Percentiles rank a stretch among this genome's conserved stretches.
These are phyloP conservation scores for Curvularia lunata DNA, from an alignment of 2,329 filamentous ascomycete genomes.

Conservation along the genomic window DNA sequence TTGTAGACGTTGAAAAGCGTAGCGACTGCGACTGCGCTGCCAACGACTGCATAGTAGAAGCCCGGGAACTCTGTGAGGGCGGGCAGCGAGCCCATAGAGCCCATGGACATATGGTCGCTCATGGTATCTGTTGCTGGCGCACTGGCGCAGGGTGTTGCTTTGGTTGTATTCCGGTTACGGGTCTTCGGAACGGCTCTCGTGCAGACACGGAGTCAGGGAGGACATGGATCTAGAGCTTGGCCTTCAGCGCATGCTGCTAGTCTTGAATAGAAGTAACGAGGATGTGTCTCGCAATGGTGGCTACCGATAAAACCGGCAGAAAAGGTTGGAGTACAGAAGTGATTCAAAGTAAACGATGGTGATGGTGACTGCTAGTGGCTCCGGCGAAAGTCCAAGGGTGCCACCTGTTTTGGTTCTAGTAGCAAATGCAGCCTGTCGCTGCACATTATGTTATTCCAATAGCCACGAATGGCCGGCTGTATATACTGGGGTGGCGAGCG, in stretches of 20 bases:
- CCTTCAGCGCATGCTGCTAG: slow-evolving; percentile 14
- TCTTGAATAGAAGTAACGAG: background rate
- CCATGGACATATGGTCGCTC: slow-evolving; percentile 40
- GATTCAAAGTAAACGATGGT: background rate
- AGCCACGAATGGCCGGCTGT: slow-evolving; percentile 16
- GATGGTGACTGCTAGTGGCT: background rate
- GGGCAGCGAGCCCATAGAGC: slow-evolving; percentile 54
- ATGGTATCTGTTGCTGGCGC: slow-evolving; percentile 25
- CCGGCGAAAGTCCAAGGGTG: slow-evolving; percentile 5
- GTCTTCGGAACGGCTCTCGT: background rate
- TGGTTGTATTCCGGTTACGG: slow-evolving; percentile 7
- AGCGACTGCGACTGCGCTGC: slow-evolving; percentile 53
- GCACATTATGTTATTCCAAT: slow-evolving; percentile 14
- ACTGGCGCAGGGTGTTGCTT: slow-evolving; percentile 16
- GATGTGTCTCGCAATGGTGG: background rate
- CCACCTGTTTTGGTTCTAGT: slow-evolving; percentile 21
- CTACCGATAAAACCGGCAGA: background rate
- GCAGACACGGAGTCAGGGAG: background rate
- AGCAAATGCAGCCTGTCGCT: slow-evolving; percentile 16
- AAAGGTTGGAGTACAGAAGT: background rate
- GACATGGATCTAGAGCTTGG: background rate
- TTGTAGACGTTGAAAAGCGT: slow-evolving; percentile 56
- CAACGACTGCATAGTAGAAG: slow-evolving; percentile 62
- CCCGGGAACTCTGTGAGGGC: slow-evolving; percentile 56
- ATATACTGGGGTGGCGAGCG: slow-evolving; percentile 11